phyloP scores from a whole-genome alignment of 495 filamentous ascomycete species.

The Durotheca rogersii region DNA sequence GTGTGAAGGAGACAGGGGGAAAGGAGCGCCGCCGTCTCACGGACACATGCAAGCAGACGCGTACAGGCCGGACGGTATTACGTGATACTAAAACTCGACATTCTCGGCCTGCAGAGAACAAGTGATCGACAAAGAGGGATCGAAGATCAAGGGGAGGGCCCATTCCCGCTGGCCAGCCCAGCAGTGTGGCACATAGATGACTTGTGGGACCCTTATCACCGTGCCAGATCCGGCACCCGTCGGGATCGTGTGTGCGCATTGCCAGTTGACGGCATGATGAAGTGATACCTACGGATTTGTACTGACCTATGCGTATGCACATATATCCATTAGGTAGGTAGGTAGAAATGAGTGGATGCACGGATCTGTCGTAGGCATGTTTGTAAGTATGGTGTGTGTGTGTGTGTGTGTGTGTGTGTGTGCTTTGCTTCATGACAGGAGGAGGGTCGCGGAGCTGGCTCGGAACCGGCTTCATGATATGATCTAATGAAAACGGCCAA shows the following conservation, averaged over 20 bases:
- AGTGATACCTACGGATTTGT: constrained; percentile 1
- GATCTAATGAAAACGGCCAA: no score
- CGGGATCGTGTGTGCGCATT: no score
- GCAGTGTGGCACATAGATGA: constrained; percentile 23
- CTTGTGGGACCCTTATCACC: constrained; percentile 11
- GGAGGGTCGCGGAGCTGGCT: no score
- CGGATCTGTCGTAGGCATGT: not conserved
- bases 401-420: not conserved
- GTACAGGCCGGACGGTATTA: constrained; percentile 2
- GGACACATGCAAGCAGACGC: not conserved
- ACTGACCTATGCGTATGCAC: constrained; percentile 10
- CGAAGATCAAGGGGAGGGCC: constrained; percentile 19
- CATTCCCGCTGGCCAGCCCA: constrained; percentile 18
- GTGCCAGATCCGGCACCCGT: constrained; percentile 21
- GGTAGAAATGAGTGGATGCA: not conserved
- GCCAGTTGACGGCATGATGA: not conserved
- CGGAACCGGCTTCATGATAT: no score
- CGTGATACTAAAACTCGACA: constrained; percentile 8
- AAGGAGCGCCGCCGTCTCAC: no score
- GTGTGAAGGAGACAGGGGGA: no score
- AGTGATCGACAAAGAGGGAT: constrained; percentile 29
- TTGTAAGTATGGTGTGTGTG: not conserved
- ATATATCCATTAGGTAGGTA: no score
- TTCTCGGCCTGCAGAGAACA: constrained; percentile 28
- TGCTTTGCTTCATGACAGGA: not conserved